These are phyloP conservation scores for Pseudogymnoascus sp. DNA, from an alignment of 2,329 filamentous ascomycete genomes.

Conservation along the genomic window DNA sequence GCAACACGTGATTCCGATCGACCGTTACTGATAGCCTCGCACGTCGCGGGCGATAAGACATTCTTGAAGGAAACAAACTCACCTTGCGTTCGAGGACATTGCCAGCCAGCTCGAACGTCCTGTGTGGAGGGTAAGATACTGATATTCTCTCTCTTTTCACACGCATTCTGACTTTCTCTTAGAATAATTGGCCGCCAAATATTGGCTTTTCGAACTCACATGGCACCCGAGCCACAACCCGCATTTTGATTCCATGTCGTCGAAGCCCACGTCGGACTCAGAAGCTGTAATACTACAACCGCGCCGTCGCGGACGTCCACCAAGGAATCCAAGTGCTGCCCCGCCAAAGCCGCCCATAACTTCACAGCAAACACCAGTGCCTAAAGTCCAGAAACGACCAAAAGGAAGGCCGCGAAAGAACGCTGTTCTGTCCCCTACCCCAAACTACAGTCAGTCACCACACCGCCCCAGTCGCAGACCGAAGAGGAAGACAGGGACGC, in stretches of 20 bases:
- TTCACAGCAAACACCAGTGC: not conserved
- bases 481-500: not conserved
- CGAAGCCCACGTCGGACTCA: constrained; percentile 7
- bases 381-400: not conserved
- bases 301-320: constrained; percentile 1
- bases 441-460: not conserved
- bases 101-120: not conserved
- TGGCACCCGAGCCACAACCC: not conserved
- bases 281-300: constrained; percentile 9
- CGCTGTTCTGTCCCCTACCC: not conserved
- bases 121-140: not conserved
- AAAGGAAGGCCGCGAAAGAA: not conserved
- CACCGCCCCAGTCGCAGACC: not conserved
- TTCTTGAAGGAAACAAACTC: constrained; percentile 4
- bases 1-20: not conserved
- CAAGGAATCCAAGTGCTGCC: not conserved
- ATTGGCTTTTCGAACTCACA: not conserved
- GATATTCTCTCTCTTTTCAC: not conserved
- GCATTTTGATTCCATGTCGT: constrained; percentile 9
- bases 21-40: constrained; percentile 1
- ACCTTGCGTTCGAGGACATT: constrained; percentile 4
- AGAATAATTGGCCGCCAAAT: not conserved
- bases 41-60: constrained; percentile 4
- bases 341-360: not conserved
- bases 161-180: not conserved